Base-by-base conservation (phyloP, 768 basidiomycete species). In the Mrakia gelida region DNA sequence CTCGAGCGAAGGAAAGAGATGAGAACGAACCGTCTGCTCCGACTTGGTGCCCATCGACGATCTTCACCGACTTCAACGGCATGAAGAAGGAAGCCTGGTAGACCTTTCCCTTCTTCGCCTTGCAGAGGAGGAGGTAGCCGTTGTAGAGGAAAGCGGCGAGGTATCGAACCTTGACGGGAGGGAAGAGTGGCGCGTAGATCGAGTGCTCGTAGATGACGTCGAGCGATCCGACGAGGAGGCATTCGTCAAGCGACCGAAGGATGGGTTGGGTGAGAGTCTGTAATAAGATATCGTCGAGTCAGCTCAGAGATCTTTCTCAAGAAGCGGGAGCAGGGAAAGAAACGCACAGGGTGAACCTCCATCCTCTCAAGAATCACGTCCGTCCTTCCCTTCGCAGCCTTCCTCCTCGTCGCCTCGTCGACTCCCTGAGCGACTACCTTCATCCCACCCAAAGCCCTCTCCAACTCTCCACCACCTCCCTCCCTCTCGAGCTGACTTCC, bases 21-120 rank as follows among this genome's bases (percentile, higher is more conserved):
- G 62, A 18, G 41, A 52, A 88, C 91, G 80, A 81, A 96, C 94
- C 91, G 83, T 92, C 91, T 52, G 88, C 88, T 26, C 54, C 62
- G 15, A 30, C 34, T 21, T 63, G 73, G 6, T 54, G 49, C 0
- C 89, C 86, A 77, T 92, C 92, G 21, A 87, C 85, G 56, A 95
- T 80, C 73, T 92, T 90, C 80, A 93, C 92, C 28, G 89, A 89
- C 65, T 88, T 87, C 30, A 97, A 85, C 59, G 90, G 88, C 81
- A 98, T 91, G 92, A 94, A 98, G 83, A 96, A 92, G 79, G 88
- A 89, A 26, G 94, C 90, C 81, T 95, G 93, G 82, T 97, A 99
- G 49, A 86, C 86, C 75, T 85, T 86, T n/a, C 83, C 81, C 85
- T 93, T 94, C 80, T 88, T 86, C 59, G 95, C 91, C 85, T 96